A percentile compares a stretch with the other conserved stretches of the same genome.
phyloP scores from a whole-genome alignment of 768 basidiomycete species.

The Naganishia friedmannii region DNA sequence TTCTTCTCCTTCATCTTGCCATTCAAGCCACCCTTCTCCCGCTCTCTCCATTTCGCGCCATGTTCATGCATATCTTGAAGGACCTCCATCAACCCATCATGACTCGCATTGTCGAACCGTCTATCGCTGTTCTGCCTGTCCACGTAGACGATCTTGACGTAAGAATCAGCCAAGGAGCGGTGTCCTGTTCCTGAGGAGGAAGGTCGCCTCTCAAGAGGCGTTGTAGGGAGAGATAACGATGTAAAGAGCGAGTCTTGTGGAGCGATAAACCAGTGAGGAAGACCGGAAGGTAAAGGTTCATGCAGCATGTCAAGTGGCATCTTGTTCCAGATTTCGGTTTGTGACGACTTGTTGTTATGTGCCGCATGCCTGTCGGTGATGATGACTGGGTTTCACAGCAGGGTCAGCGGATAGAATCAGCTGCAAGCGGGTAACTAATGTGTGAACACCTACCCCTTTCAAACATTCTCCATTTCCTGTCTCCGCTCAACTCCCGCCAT shows the following conservation, averaged over 20 bases:
- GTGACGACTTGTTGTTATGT: slow-evolving; percentile 31
- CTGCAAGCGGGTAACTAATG: too few relatives aligned
- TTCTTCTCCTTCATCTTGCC: slow-evolving; percentile 29
- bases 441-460: slow-evolving; percentile 27
- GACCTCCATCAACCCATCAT: slow-evolving; percentile 57
- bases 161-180: slow-evolving; percentile 3
- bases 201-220: slow-evolving; percentile 24
- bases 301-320: slow-evolving; percentile 36
- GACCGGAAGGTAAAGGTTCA: slow-evolving; percentile 28
- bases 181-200: slow-evolving; percentile 19
- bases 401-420: neutral
- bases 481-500: slow-evolving; percentile 29
- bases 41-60: slow-evolving; percentile 61
- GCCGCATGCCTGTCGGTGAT: slow-evolving; percentile 36
- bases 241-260: slow-evolving; percentile 24
- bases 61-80: slow-evolving; percentile 55
- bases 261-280: slow-evolving; percentile 19
- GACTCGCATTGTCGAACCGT: slow-evolving; percentile 56
- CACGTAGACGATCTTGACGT: slow-evolving; percentile 63
- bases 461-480: slow-evolving; percentile 35
- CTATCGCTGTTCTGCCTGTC: slow-evolving; percentile 62
- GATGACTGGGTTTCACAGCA: slow-evolving; percentile 22
- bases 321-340: slow-evolving; percentile 31
- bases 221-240: slow-evolving; percentile 5
- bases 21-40: neutral